Evolutionary conservation across 2,329 filamentous ascomycete species (phyloP), one percentile per base, ranked within the genome.

Genomic region (Plectosphaerella cucumerina): DNA sequence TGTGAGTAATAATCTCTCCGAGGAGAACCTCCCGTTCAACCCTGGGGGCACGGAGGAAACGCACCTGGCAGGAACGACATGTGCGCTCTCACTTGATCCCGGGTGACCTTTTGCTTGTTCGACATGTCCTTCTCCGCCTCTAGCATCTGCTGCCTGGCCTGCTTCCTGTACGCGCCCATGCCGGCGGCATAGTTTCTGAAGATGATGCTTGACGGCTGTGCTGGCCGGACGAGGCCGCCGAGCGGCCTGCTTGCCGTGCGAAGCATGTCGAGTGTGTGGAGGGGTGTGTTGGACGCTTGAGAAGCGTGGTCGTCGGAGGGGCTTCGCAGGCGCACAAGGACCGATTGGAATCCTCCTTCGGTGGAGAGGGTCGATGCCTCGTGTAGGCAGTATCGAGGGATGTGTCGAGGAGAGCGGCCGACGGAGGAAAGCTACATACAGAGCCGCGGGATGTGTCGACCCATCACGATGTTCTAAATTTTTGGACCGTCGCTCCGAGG

Each of bases 91-190:
- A 31, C 26, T 31, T 31, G 26, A 5, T 31, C 26, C 26, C 26
- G 9, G 8, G 26, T 31, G 8, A 31, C 8, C 26, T 31, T 31
- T 11, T 11, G 66, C 65, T 50, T 67, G 66, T 49, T 69, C 67
- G n/a, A 70, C 52, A 47, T 64, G 65, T 0, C 64, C 65, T 67
- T 63, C 20, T 66, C 62, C 48, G 45, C 50, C 55, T 59, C 65
- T 39, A 69, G 62, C 43, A 65, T 59, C 17, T 58, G 51, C 48
- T 62, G 62, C 60, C 68, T 66, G 48, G 57, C 65, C 50, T 62
- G 49, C 46, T 54, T 56, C 23, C 50, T 53, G n/a, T 58, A 31
- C 6, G 26, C 26, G 26, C 26, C 26, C 26, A 31, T 31, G 26
- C 26, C 12, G 26, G 12, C 26, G 26, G 26, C n/a, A n/a, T n/a